Conservation (phyloP, 83 land plant species). For the Thuja plicata region DNA sequence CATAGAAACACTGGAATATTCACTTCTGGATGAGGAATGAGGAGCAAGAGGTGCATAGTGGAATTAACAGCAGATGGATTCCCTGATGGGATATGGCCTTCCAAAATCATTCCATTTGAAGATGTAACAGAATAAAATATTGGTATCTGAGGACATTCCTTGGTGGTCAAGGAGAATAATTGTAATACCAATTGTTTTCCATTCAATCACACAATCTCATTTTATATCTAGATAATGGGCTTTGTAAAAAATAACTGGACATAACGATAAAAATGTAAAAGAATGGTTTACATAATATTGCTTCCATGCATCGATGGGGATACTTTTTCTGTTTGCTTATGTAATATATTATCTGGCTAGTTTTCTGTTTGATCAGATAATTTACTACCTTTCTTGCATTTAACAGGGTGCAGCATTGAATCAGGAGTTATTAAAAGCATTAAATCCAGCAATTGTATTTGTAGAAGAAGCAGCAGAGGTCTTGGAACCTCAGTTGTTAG, state of each 20-base stretch:
- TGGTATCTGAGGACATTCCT: neutral
- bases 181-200: neutral
- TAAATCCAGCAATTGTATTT: slow-evolving; percentile 23
- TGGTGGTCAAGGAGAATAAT: neutral
- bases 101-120: neutral
- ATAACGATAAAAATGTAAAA: neutral
- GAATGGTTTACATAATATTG: too few relatives aligned
- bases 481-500: slow-evolving; percentile 30
- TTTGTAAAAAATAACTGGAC: neutral
- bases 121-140: neutral
- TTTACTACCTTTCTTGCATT: neutral
- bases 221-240: neutral
- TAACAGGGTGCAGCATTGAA: slow-evolving; percentile 23
- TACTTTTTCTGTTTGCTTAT: neutral
- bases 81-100: neutral
- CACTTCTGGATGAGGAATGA: neutral
- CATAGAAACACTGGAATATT: neutral
- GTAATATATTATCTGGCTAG: neutral
- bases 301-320: neutral
- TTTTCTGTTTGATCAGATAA: neutral
- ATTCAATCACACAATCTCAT: too few relatives aligned
- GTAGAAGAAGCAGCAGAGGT: slow-evolving; percentile 13
- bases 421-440: slow-evolving; percentile 13
- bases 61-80: neutral
- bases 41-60: neutral